A percentile compares a stretch with the other conserved stretches of the same genome.
Evolutionary conservation across 2,329 filamentous ascomycete species (phyloP).

Genomic region (Fusarium annulatum): DNA sequence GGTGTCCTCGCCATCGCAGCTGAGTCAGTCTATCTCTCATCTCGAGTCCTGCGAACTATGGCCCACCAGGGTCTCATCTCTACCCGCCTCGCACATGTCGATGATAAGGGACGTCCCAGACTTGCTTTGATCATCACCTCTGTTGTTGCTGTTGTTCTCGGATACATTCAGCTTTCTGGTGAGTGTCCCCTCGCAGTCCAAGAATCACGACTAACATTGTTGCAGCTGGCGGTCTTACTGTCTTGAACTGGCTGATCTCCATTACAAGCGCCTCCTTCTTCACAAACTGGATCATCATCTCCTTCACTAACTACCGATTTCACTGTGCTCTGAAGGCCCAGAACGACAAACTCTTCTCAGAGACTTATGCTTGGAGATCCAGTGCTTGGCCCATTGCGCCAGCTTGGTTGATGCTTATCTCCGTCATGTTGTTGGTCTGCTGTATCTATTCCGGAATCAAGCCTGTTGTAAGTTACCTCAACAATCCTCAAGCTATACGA

Average conservation of each 20-base stretch:
- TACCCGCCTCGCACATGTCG: neutral
- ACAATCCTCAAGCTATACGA: neutral
- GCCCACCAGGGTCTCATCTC: conserved; percentile 20
- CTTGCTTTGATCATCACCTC: conserved; percentile 21
- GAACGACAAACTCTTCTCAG: conserved; percentile 25
- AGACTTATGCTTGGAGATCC: conserved; percentile 31
- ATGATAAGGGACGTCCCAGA: conserved; percentile 21
- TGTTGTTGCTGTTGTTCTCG: conserved; percentile 2
- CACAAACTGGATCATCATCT: conserved; percentile 34
- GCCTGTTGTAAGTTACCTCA: conserved; percentile 1
- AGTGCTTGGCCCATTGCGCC: conserved; percentile 17
- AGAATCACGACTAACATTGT: neutral
- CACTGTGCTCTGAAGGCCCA: conserved; percentile 25
- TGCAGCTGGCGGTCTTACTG: conserved; percentile 17
- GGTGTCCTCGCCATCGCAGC: conserved; percentile 32
- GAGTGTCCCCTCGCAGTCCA: neutral
- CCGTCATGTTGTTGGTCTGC: conserved; percentile 9
- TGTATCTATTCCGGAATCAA: conserved; percentile 13
- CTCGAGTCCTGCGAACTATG: conserved; percentile 32
- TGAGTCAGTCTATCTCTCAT: conserved; percentile 29
- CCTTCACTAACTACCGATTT: conserved; percentile 32
- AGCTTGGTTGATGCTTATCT: conserved; percentile 17
- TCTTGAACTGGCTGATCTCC: conserved; percentile 31
- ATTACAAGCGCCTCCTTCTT: conserved; percentile 37
- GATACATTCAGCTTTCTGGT: conserved; percentile 26